Evolutionary conservation across 805 yeast genomes (phyloP), one percentile per base, ranked within the genome.

Genomic region (Ogataea trehalophila): DNA sequence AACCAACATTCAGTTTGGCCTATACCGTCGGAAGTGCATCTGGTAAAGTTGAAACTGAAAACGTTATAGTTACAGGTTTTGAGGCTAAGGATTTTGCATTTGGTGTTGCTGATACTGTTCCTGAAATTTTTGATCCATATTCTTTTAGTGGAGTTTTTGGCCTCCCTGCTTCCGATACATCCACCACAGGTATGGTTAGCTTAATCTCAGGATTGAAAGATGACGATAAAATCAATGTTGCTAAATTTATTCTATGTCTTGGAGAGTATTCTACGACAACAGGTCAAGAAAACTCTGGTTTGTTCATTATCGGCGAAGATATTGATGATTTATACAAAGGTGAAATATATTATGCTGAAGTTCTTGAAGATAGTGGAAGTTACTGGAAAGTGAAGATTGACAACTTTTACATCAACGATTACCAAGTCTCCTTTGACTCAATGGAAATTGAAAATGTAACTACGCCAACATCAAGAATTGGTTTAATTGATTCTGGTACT

Each of bases 401-500:
- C 14, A 55, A 58, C 16, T 63, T 74, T 22, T 64, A 50, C 31
- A 63, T 79, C 11, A 67, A 70, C 47, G 66, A 63, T 13, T 55
- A 52, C 47, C 47, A 49, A 39, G 65, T 71, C 14, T 46, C 56
- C 4, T 75, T 77, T 47, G 52, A 53, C 35, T 57, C 69, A 29
- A 52, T 59, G 22, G 22, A 45, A n/a, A 46, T 59, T 29, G 48
- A 53, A 26, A 46, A 46, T 18, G 14, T 18, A 4, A 40, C 51
- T 15, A 51, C 64, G 3, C 52, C 59, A 33, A 46, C 36, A 18
- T 53, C 64, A n/a, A 66, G 77, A 57, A 50, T 60, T 4, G 82
- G 80, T 6, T 70, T 82, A 29, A 67, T 83, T 18, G 89, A 83
- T 60, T 77, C 85, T 6, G 89, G 88, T 20, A 81, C 88, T 2